Conservation (phyloP, 441 rosid species). For the Cnidoscolus chayamansa region DNA sequence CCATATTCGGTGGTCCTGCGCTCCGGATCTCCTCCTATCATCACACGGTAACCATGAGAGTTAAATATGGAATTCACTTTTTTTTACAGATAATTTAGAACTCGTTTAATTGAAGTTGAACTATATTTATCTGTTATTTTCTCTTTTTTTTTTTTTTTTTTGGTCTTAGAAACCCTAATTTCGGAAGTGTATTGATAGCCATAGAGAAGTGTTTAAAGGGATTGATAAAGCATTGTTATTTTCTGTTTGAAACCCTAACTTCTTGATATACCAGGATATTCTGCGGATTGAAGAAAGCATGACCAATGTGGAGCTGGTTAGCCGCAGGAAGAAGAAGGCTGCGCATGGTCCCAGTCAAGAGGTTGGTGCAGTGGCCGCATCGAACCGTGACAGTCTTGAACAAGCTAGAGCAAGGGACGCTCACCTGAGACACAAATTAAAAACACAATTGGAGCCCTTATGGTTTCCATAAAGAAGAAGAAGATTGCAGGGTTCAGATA, state of each 20-base stretch:
- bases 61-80: background rate
- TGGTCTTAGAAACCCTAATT: slow-evolving; percentile 10
- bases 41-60: background rate
- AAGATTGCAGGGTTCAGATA: background rate
- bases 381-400: slow-evolving; percentile 90
- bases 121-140: background rate
- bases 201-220: background rate
- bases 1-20: slow-evolving; percentile 48
- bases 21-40: slow-evolving; percentile 66
- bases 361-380: slow-evolving; percentile 93
- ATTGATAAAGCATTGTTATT: background rate
- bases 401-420: slow-evolving; percentile 89
- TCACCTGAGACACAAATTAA: slow-evolving; percentile 47
- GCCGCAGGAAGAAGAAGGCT: slow-evolving; percentile 57
- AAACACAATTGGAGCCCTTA: slow-evolving; percentile 1
- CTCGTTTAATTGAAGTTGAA: background rate
- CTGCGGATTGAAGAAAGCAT: slow-evolving; percentile 60
- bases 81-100: background rate
- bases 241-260: background rate
- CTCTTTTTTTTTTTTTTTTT: background rate
- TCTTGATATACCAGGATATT: slow-evolving; percentile 52
- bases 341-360: slow-evolving; percentile 68
- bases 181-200: background rate
- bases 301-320: slow-evolving; percentile 72
- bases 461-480: background rate